Conservation (phyloP, 768 basidiomycete genomes). For the Trametes sanguinea region DNA sequence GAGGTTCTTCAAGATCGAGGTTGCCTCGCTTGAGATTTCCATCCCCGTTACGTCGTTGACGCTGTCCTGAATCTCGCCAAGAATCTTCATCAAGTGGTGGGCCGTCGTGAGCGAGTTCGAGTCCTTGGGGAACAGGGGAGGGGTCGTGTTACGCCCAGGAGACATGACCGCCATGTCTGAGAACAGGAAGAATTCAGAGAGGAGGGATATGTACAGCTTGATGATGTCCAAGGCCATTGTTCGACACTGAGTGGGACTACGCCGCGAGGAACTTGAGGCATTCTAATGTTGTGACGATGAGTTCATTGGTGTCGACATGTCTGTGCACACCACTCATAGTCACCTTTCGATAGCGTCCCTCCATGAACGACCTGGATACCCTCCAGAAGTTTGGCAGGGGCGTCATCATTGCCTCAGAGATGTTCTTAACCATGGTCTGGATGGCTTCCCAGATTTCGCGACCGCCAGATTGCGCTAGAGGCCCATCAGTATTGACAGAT, state of each 20-base stretch:
- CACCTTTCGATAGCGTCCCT: constrained; percentile 92
- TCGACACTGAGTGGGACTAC: constrained; percentile 80
- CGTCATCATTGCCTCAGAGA: constrained; percentile 85
- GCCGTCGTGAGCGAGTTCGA: constrained; percentile 83
- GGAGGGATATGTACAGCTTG: constrained; percentile 78
- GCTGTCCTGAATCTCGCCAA: constrained; percentile 85
- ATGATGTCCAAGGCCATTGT: constrained; percentile 88
- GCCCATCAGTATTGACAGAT: not conserved
- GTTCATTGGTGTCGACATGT: not conserved
- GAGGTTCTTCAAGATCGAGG: constrained; percentile 67
- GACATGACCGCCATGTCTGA: constrained; percentile 77
- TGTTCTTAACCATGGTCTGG: constrained; percentile 74
- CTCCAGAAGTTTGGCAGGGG: constrained; percentile 93
- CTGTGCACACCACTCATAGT: constrained; percentile 19
- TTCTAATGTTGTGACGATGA: not conserved
- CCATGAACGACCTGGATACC: constrained; percentile 86
- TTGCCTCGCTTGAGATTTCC: constrained; percentile 78
- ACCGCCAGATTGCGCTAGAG: constrained; percentile 65
- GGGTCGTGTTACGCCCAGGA: constrained; percentile 43
- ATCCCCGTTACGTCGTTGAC: constrained; percentile 77
- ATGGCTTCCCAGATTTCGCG: constrained; percentile 83
- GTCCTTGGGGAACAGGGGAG: constrained; percentile 66
- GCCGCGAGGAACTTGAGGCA: constrained; percentile 49
- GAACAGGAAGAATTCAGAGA: constrained; percentile 85
- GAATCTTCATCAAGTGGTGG: constrained; percentile 76